Evolutionary conservation across 441 rosid genomes (phyloP).

Genomic region (Viola pubescens): DNA sequence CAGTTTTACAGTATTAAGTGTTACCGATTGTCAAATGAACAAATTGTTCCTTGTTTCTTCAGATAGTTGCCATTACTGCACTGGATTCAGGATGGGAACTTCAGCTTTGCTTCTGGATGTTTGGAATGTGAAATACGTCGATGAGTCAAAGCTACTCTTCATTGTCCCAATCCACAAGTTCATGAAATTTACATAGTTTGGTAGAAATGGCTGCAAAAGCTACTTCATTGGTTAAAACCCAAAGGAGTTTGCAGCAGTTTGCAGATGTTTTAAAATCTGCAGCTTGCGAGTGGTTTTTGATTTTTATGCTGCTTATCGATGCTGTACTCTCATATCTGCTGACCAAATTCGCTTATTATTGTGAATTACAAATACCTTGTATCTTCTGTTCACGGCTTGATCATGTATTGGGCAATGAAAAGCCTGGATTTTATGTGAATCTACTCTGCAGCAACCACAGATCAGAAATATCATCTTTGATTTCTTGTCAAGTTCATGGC

Average conservation of each 20-base stretch:
- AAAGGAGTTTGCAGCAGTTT: constrained; percentile 26
- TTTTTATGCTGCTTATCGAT: constrained; percentile 47
- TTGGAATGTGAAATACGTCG: not conserved
- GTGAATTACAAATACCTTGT: constrained; percentile 62
- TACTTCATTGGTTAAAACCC: constrained; percentile 13
- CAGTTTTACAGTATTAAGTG: not conserved
- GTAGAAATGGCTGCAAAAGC: constrained; percentile 28
- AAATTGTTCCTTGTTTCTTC: not conserved
- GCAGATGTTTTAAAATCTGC: constrained; percentile 33
- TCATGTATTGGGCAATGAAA: constrained; percentile 35
- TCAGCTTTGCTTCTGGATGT: not conserved
- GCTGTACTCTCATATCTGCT: constrained; percentile 52
- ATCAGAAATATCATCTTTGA: constrained; percentile 51
- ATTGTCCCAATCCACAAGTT: constrained; percentile 13
- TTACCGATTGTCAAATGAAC: no score
- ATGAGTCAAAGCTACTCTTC: not conserved
- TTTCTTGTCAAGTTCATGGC: constrained; percentile 50
- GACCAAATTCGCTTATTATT: constrained; percentile 49
- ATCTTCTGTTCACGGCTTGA: constrained; percentile 68
- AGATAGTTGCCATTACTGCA: not conserved
- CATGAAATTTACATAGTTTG: constrained; percentile 13
- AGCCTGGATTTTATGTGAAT: constrained; percentile 39
- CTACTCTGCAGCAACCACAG: constrained; percentile 53
- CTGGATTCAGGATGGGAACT: constrained; percentile 1
- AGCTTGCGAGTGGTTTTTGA: constrained; percentile 69